These are phyloP conservation scores for Cenococcum geophilum DNA, from an alignment of 495 filamentous ascomycete species.

Conservation along the genomic window DNA sequence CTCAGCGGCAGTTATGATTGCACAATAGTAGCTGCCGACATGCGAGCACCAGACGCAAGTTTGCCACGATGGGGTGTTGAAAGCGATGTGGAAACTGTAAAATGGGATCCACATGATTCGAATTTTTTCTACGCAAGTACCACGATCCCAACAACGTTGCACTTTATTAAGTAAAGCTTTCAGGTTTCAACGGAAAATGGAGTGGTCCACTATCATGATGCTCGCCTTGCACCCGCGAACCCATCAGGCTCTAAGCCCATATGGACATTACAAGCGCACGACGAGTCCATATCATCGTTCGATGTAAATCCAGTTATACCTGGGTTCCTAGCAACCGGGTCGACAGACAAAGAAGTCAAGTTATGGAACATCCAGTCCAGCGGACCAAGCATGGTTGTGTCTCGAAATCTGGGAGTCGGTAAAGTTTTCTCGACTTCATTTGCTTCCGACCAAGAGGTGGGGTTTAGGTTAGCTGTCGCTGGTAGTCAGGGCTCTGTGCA, in stretches of 20 bases:
- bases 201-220: conserved; percentile 80
- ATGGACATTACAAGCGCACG: conserved; percentile 93
- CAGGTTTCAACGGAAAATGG: conserved; percentile 79
- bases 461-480: conserved; percentile 85
- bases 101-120: conserved; percentile 86
- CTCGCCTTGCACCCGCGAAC: conserved; percentile 59
- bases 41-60: conserved; percentile 79
- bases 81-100: conserved; percentile 84
- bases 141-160: not conserved
- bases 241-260: conserved; percentile 72
- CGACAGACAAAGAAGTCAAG: conserved; percentile 89
- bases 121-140: conserved; percentile 75
- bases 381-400: conserved; percentile 81
- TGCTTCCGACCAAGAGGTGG: conserved; percentile 80
- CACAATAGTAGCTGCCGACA: conserved; percentile 84
- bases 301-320: conserved; percentile 85
- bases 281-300: conserved; percentile 89
- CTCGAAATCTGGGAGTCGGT: conserved; percentile 83
- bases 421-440: conserved; percentile 90
- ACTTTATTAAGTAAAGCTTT: not conserved
- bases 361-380: conserved; percentile 84
- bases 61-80: conserved; percentile 82
- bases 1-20: conserved; percentile 92
- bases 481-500: conserved; percentile 92
- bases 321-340: conserved; percentile 87